Evolutionary conservation across 192 early-diverging fungal genomes (phyloP).

Genomic region (Coemansia guatemalensis): DNA sequence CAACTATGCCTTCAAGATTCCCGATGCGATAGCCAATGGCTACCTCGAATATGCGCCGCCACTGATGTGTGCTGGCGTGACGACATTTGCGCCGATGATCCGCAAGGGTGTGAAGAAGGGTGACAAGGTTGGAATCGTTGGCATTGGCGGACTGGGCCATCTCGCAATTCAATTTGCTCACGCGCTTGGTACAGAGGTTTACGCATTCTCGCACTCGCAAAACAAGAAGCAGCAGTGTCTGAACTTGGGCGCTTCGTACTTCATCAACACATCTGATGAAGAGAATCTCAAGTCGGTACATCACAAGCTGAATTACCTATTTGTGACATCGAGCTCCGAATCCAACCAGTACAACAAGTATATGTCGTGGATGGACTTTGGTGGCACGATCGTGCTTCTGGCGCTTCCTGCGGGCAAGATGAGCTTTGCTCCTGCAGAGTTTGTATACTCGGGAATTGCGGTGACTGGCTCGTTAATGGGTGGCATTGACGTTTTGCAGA

Average conservation of each 20-base stretch:
- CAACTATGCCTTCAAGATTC: slow-evolving; percentile 64
- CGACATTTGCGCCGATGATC: slow-evolving; percentile 72
- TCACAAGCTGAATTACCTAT: slow-evolving; percentile 37
- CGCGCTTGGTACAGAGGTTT: slow-evolving; percentile 51
- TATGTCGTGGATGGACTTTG: slow-evolving; percentile 44
- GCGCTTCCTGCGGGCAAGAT: slow-evolving; percentile 52
- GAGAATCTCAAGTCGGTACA: slow-evolving; percentile 27
- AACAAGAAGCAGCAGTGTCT: slow-evolving; percentile 59
- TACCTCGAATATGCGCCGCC: slow-evolving; percentile 63
- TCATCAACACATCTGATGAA: slow-evolving; percentile 37
- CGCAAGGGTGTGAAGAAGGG: slow-evolving; percentile 63
- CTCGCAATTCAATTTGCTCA: slow-evolving; percentile 65
- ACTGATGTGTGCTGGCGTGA: slow-evolving; percentile 79
- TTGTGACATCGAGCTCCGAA: slow-evolving; percentile 37
- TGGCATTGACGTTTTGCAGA: slow-evolving; percentile 56
- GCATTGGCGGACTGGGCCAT: slow-evolving; percentile 78
- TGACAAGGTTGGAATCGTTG: slow-evolving; percentile 67
- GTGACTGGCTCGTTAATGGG: slow-evolving; percentile 70
- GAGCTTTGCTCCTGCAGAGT: slow-evolving; percentile 33
- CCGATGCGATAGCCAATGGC: slow-evolving; percentile 27
- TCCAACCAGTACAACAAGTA: slow-evolving; percentile 40
- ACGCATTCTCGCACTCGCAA: slow-evolving; percentile 57
- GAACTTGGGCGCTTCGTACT: slow-evolving; percentile 60
- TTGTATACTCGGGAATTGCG: slow-evolving; percentile 44
- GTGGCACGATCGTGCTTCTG: slow-evolving; percentile 55